phyloP scores from a whole-genome alignment of 163 green algal genomes.

The Chlorella variabilis region DNA sequence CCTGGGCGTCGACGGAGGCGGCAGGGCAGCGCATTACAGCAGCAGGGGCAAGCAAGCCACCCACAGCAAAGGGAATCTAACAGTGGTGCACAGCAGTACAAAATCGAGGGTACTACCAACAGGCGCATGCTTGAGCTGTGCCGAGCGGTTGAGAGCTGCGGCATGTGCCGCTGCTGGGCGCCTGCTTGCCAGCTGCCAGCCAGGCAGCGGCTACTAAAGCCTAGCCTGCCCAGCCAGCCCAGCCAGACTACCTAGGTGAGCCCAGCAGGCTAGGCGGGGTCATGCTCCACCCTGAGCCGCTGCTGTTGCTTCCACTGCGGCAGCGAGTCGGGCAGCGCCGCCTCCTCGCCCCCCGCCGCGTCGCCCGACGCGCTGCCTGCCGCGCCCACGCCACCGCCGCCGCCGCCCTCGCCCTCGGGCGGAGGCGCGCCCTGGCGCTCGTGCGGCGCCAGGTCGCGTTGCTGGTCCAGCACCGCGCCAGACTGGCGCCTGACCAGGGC shows the following conservation, averaged over 20 bases:
- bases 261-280: background rate
- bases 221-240: background rate
- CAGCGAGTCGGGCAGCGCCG: constrained; percentile 20
- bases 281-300: constrained; percentile 12
- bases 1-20: too few relatives aligned
- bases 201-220: too few relatives aligned
- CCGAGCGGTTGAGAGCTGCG: too few relatives aligned
- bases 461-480: constrained; percentile 26
- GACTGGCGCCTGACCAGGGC: constrained; percentile 70
- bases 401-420: background rate
- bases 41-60: too few relatives aligned
- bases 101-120: too few relatives aligned
- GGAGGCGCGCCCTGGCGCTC: constrained; percentile 12
- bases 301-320: constrained; percentile 32
- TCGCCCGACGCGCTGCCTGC: background rate
- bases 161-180: too few relatives aligned
- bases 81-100: too few relatives aligned
- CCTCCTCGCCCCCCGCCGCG: background rate
- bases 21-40: too few relatives aligned
- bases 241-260: background rate
- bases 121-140: too few relatives aligned
- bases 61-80: too few relatives aligned
- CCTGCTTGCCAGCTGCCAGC: background rate
- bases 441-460: constrained; percentile 45
- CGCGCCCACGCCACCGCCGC: background rate